Percentiles rank a stretch among this genome's conserved stretches.
phyloP scores from a whole-genome alignment of 345 rosid genomes.

The Eucalyptus polyanthemos region DNA sequence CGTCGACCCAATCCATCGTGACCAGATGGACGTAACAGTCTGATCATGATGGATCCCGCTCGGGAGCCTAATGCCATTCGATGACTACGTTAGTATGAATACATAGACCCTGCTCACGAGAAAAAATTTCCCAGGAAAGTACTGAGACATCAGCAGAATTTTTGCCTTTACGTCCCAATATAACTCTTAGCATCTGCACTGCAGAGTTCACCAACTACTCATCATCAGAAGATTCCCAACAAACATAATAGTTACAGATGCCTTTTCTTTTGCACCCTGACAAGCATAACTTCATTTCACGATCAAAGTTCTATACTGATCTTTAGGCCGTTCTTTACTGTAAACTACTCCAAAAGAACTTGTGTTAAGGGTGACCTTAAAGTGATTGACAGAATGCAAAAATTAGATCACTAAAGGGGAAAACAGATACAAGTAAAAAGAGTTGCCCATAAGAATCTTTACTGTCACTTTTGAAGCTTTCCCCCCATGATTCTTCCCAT shows the following conservation, averaged over 20 bases:
- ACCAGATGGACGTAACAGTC: neutral
- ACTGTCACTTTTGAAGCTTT: neutral
- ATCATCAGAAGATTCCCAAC: neutral
- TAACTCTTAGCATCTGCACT: neutral
- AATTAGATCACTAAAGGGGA: neutral
- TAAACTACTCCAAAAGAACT: neutral
- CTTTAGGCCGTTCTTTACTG: neutral
- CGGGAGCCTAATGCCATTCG: neutral
- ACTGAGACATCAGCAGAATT: neutral
- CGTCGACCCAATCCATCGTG: neutral
- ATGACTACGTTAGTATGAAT: neutral
- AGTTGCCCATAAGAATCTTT: neutral
- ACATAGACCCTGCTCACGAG: neutral
- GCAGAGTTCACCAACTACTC: neutral
- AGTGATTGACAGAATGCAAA: slow-evolving; percentile 21
- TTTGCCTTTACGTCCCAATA: neutral
- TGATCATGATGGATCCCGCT: neutral
- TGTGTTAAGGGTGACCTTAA: neutral
- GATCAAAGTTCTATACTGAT: neutral
- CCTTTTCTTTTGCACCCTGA: neutral
- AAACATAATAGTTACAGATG: neutral
- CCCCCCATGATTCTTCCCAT: neutral
- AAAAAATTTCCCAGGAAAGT: neutral
- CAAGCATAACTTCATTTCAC: neutral
- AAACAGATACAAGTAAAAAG: neutral